Conservation (phyloP, 257 asterid species). For the Forsythia viridissima region DNA sequence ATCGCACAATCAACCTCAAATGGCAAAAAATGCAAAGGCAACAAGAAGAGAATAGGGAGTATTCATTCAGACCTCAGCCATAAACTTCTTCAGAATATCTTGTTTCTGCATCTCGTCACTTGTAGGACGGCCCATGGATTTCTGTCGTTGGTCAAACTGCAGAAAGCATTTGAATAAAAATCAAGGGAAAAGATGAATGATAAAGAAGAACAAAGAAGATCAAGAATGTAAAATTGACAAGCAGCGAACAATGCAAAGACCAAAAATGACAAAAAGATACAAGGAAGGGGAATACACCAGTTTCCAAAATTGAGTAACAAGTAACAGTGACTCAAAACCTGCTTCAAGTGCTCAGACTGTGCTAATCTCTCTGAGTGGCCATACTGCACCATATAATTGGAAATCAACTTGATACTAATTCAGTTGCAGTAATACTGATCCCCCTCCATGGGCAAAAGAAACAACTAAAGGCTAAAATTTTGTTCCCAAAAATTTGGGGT, state of each 20-base stretch:
- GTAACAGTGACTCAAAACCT: not conserved
- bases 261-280: not conserved
- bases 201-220: not conserved
- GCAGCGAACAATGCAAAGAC: not conserved
- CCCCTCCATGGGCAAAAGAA: not conserved
- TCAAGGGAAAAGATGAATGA: not conserved
- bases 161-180: slow-evolving; percentile 13
- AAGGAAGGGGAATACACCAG: not conserved
- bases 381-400: not conserved
- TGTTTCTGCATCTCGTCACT: slow-evolving; percentile 81
- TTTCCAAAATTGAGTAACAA: not conserved
- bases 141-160: slow-evolving; percentile 76
- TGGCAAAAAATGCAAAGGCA: not conserved
- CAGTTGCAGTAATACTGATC: not conserved
- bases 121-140: slow-evolving; percentile 77
- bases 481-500: not conserved
- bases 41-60: not conserved
- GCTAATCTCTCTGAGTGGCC: not conserved
- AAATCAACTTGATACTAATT: not conserved
- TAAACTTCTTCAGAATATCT: slow-evolving; percentile 72
- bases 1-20: not conserved
- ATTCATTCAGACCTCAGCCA: slow-evolving; percentile 59
- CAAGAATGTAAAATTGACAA: not conserved
- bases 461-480: not conserved
- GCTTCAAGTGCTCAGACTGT: not conserved